Conservation (phyloP, 23 red algal species). For the Gracilariopsis chorda region DNA sequence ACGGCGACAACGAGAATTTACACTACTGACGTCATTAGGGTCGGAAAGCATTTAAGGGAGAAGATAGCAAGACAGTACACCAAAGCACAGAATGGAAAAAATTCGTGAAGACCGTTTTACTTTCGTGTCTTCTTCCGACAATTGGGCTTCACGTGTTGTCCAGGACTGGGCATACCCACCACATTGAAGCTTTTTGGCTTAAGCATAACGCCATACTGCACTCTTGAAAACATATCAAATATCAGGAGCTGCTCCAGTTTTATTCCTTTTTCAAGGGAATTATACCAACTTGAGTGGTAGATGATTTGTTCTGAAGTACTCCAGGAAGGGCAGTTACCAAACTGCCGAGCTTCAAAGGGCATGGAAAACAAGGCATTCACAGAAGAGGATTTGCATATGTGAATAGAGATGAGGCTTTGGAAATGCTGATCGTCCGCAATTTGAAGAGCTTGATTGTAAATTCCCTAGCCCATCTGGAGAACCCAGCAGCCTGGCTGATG, state of each 20-base stretch:
- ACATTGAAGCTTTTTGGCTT: neutral
- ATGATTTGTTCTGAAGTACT: neutral
- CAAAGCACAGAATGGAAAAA: neutral
- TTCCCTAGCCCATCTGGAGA: neutral
- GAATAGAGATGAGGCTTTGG: neutral
- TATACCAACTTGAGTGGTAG: too few species aligned
- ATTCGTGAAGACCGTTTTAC: neutral
- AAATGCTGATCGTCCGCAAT: neutral
- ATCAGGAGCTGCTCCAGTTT: neutral
- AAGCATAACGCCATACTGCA: neutral
- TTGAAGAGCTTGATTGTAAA: neutral
- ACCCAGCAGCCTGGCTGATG: neutral
- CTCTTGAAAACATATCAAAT: neutral
- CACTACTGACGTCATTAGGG: too few species aligned
- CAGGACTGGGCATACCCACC: neutral
- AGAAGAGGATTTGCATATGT: neutral
- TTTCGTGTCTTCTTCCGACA: neutral
- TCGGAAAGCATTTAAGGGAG: too few species aligned
- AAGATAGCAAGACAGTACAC: too few species aligned
- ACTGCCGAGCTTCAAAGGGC: neutral
- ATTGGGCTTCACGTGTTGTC: constrained; percentile 13
- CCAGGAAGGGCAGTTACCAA: neutral
- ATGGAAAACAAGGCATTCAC: neutral
- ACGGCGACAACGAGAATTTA: too few species aligned
- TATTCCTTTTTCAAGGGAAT: neutral